These are phyloP conservation scores for Clausena lansium DNA, from an alignment of 345 rosid genomes.

Conservation along the genomic window DNA sequence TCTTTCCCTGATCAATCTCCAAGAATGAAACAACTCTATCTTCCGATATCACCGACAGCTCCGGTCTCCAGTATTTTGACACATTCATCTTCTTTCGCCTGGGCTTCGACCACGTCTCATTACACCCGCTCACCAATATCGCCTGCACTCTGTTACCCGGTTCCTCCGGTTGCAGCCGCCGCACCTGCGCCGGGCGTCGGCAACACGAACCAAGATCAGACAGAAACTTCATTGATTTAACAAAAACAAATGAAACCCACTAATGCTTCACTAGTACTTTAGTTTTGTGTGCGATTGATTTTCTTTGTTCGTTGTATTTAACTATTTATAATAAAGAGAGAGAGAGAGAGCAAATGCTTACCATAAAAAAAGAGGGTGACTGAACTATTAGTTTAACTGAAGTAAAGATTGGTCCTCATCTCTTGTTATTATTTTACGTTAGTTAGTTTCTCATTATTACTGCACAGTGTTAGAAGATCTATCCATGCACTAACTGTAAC, in stretches of 20 bases:
- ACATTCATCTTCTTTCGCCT: neutral
- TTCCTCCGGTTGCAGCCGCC: neutral
- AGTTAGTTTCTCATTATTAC: too few species aligned
- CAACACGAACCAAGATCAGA: constrained; percentile 24
- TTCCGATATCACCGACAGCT: constrained; percentile 28
- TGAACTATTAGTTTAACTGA: too few species aligned
- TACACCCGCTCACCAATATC: neutral
- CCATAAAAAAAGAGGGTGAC: too few species aligned
- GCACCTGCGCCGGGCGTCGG: neutral
- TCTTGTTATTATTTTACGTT: too few species aligned
- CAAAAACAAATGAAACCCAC: neutral
- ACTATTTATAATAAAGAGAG: too few species aligned
- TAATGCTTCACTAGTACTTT: neutral
- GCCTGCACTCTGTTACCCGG: neutral
- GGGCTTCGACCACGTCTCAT: neutral
- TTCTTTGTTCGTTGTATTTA: too few species aligned
- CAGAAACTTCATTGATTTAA: constrained; percentile 28
- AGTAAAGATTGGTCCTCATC: too few species aligned
- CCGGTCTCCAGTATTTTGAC: constrained; percentile 29
- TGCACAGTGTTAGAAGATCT: too few species aligned
- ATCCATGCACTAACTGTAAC: too few species aligned
- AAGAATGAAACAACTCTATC: constrained; percentile 7
- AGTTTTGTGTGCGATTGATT: neutral
- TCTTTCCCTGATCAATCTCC: neutral
- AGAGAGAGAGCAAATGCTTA: too few species aligned